Conservation (phyloP, 305 asterid genomes). For the Fraxinus latifolia region DNA sequence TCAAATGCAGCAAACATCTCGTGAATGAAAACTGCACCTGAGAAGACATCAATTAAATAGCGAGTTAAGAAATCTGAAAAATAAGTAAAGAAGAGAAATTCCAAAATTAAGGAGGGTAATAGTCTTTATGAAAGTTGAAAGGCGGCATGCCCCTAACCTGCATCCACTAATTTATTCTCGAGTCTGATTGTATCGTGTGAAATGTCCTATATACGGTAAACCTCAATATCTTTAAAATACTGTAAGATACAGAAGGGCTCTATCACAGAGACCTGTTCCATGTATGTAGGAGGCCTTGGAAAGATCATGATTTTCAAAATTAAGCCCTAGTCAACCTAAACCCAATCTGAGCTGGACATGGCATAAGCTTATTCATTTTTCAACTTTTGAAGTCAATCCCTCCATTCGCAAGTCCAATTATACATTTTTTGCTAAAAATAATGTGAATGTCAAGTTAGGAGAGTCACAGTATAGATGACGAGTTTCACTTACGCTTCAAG, state of each 20-base stretch:
- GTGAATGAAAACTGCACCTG: conserved; percentile 10
- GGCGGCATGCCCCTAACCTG: not conserved
- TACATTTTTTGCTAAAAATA: not conserved
- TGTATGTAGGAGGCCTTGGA: not conserved
- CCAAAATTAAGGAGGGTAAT: not conserved
- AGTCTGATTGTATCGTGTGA: not conserved
- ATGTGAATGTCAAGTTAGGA: not conserved
- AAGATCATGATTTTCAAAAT: not conserved
- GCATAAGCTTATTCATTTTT: not conserved
- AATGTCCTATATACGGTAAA: not conserved
- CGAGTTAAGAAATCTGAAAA: not conserved
- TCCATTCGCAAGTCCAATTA: not conserved
- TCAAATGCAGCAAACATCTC: conserved; percentile 11
- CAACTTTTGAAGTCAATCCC: not conserved
- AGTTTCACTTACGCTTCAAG: conserved; percentile 58
- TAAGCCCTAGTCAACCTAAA: not conserved
- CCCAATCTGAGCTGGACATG: not conserved
- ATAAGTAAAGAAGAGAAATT: not conserved
- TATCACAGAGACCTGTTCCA: not conserved
- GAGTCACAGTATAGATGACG: not conserved
- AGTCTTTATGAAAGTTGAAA: not conserved
- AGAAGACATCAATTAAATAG: conserved; percentile 3
- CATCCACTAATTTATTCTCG: not conserved
- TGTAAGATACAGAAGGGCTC: not conserved
- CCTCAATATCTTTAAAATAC: not conserved